Base-by-base conservation (phyloP, 108 stramenopile species). In the Chaetoceros muelleri region DNA sequence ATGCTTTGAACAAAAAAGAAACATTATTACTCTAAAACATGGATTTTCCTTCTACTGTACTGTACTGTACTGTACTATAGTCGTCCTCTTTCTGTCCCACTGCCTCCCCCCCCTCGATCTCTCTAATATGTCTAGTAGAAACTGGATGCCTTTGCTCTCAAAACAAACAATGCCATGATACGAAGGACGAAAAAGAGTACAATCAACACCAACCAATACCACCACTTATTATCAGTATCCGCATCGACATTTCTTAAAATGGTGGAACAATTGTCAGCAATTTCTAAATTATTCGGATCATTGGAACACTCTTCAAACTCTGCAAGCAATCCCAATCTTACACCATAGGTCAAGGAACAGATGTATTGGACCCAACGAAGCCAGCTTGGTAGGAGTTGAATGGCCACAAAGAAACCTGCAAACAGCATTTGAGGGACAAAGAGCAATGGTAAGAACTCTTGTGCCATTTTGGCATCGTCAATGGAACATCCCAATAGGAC, bases 351-450 rank as follows among this genome's bases (percentile, higher is more conserved):
- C 47, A 90, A 53, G 8, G 76, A 54, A 57, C 82, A 85, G 8
- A 84, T 50, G 50, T 82, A 90, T 55, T 76, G 80, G 8, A 73
- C 78, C 88, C 88, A 85, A 28, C 71, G 69, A 23, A 86, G 52
- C 79, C 81, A 86, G n/a, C 47, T 47, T 23, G 85, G 85, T 28
- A 86, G 81, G 30, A 82, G 57, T 8, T 79, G 68, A 27, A 74
- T 69, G 10, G 64, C 54, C 0, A 86, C 76, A 51, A 86, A 86
- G 61, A 90, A 82, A 1, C 91, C 92, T 27, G 84, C 81, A 58
- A 94, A 90, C 8, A 94, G 81, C 55, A 94, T 71, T 58, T 94
- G 93, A 18, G 93, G 93, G 13, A 94, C 80, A 58, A 90, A 80
- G 0, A 90, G 54, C 3, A 85, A 29, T 2, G 93, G 87, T 2